Conservation (phyloP, 306 rosid genomes). For the Hippophae gyantsensis region DNA sequence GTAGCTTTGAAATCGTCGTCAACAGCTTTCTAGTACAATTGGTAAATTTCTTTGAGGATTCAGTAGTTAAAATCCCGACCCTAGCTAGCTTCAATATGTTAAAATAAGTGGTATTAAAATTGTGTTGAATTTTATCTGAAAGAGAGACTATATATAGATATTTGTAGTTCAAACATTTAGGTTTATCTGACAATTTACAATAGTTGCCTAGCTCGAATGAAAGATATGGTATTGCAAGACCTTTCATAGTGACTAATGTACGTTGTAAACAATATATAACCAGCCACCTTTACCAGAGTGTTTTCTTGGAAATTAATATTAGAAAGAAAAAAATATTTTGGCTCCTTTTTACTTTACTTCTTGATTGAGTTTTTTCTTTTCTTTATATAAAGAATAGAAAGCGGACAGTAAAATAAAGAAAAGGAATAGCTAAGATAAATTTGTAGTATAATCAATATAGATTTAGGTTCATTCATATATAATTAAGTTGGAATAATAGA, state of each 20-base stretch:
- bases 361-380: too few species aligned
- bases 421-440: too few species aligned
- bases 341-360: too few species aligned
- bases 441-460: too few species aligned
- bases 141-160: slow-evolving; percentile 10
- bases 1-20: background rate
- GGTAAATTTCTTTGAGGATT: background rate
- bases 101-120: too few species aligned
- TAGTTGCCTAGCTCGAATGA: slow-evolving; percentile 24
- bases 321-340: too few species aligned
- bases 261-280: slow-evolving; percentile 21
- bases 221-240: slow-evolving; percentile 7
- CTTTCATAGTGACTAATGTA: slow-evolving; percentile 20
- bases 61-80: too few species aligned
- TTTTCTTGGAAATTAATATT: slow-evolving; percentile 16
- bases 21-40: background rate
- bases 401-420: too few species aligned
- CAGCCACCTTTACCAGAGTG: slow-evolving; percentile 1
- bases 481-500: too few species aligned
- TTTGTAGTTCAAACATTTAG: slow-evolving; percentile 7
- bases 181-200: slow-evolving; percentile 15
- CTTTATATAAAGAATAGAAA: too few species aligned
- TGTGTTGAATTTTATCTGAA: background rate
- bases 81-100: too few species aligned
- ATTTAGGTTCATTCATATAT: too few species aligned